phyloP scores from a whole-genome alignment of 2,329 filamentous ascomycete species.

The Scedosporium boydii region DNA sequence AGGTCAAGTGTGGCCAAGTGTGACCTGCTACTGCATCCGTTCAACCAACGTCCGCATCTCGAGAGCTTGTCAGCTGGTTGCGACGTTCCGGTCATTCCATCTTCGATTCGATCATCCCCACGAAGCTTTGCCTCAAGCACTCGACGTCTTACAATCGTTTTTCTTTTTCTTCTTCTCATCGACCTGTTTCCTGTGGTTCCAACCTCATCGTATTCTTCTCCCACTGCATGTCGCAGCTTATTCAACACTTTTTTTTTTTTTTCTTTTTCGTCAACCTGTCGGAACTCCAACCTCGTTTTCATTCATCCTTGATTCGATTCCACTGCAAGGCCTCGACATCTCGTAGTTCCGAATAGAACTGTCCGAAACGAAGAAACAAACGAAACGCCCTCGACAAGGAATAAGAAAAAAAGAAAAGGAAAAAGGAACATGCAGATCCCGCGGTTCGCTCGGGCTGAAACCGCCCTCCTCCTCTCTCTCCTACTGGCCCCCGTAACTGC shows the following conservation, averaged over 20 bases:
- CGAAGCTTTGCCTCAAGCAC: too few species aligned
- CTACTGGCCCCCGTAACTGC: slow-evolving; percentile 23
- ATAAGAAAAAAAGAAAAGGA: neutral
- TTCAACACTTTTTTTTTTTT: neutral
- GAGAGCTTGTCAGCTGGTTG: neutral
- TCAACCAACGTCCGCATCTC: neutral
- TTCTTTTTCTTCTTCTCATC: neutral
- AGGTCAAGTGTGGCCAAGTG: neutral
- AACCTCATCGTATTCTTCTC: neutral
- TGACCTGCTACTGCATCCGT: neutral
- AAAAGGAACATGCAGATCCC: neutral
- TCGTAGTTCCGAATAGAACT: too few species aligned
- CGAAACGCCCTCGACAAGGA: neutral
- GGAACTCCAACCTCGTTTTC: neutral
- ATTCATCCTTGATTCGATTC: neutral
- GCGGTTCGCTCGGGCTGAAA: neutral
- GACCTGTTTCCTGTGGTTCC: neutral
- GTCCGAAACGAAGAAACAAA: neutral
- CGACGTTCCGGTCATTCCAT: neutral
- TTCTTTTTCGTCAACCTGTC: neutral
- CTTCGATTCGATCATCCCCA: neutral
- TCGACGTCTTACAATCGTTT: neutral
- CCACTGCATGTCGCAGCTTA: neutral
- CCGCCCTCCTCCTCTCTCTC: neutral
- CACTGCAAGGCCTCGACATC: neutral